Base-by-base conservation (phyloP, 257 asterid species). In the Scutellaria baicalensis region DNA sequence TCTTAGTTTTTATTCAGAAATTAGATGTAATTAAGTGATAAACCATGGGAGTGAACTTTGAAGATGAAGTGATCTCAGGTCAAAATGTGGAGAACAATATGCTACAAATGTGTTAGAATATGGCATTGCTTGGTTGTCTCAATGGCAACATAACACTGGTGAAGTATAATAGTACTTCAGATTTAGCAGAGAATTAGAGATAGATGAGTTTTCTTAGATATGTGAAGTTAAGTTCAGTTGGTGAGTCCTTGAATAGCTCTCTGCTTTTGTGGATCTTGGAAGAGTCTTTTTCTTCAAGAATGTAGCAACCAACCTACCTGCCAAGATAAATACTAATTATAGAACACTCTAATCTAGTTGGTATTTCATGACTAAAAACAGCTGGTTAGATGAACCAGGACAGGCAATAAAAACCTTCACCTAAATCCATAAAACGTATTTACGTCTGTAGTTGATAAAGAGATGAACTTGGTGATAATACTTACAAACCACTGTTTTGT, bases 371-470 rank as follows among this genome's bases (percentile, higher is more conserved):
- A 52, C 69, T 76, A 56, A 6, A 27, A 56, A 76, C 56, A 62
- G 70, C 54, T 75, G 38, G 60, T 75, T 75, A 21, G 74, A 74
- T 68, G 35, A 40, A 59, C 23, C 40, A 16, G 33, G 51, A 35
- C 36, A 49, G 35, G 35, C 33, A 17, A 58, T 58, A 35, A 54
- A 63, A 14, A 23, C 40, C 40, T 72, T 75, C 43, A 69, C 76
- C 69, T 70, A 58, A 64, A 31, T 52, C 66, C 62, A 49, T 64
- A 36, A 64, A 43, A 21, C 11, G 39, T 76, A 14, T 76, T 62
- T 55, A 56, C 39, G 10, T 45, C 48, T 54, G 8, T 44, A 44
- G 38, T 55, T 63, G 48, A 63, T 55, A 3, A 45, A 60, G 40
- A 42, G 40, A 27, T 36, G 43, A 43, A 52, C 33, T 10, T 55